phyloP scores from a whole-genome alignment of 2,329 filamentous ascomycete species.

The Sporothrix curviconia region DNA sequence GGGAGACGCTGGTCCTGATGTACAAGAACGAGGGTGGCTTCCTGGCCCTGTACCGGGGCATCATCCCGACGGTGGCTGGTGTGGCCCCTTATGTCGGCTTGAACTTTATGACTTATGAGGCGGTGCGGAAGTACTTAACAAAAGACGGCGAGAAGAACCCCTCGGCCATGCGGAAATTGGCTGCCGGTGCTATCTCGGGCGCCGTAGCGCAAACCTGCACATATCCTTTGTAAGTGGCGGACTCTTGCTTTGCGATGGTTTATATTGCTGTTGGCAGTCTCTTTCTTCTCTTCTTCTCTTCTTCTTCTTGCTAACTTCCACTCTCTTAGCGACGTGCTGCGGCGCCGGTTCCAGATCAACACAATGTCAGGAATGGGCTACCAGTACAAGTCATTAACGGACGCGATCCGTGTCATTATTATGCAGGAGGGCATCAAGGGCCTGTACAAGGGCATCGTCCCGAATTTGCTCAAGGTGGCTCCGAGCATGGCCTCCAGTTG shows the following conservation, averaged over 20 bases:
- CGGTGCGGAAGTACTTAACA: constrained; percentile 75
- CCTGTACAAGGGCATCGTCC: constrained; percentile 91
- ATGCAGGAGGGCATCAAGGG: constrained; percentile 76
- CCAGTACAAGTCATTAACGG: constrained; percentile 79
- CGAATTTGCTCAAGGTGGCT: constrained; percentile 92
- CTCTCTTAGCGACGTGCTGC: constrained; percentile 68
- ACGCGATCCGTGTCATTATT: constrained; percentile 77
- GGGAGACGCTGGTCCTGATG: constrained; percentile 72
- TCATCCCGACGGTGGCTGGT: constrained; percentile 86
- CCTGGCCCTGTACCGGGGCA: constrained; percentile 82
- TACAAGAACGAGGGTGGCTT: constrained; percentile 87
- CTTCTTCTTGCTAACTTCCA: constrained; percentile 22
- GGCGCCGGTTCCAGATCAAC: constrained; percentile 94
- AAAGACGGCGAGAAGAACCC: constrained; percentile 83
- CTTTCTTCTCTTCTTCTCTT: background rate
- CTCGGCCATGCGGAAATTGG: constrained; percentile 68
- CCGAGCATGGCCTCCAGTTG: constrained; percentile 98
- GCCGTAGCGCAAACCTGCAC: constrained; percentile 96
- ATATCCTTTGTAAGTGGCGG: constrained; percentile 83
- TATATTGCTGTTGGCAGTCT: background rate
- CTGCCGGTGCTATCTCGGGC: constrained; percentile 88
- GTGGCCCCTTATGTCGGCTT: constrained; percentile 95
- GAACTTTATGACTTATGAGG: constrained; percentile 98
- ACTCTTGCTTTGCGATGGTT: no score
- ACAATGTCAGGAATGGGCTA: constrained; percentile 99